A percentile compares a stretch with the other conserved stretches of the same genome.
phyloP scores from a whole-genome alignment of 371 early-diverging fungal genomes.

The Funneliformis caledonium region DNA sequence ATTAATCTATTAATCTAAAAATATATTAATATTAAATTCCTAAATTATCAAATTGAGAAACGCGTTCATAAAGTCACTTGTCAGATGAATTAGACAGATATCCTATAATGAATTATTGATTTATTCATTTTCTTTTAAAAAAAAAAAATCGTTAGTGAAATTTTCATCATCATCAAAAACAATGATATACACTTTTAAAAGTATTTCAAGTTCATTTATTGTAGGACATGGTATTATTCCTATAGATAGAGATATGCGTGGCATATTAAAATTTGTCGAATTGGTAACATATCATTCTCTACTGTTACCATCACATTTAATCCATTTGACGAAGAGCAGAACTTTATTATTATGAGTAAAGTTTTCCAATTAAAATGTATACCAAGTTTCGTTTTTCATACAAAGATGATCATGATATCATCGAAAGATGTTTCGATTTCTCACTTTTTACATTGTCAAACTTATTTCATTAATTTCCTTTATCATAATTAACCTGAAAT shows the following conservation, averaged over 20 bases:
- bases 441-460: neutral
- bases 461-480: neutral
- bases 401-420: constrained; percentile 1
- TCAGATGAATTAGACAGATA: too few relatives aligned
- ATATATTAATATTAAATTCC: neutral
- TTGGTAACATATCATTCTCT: neutral
- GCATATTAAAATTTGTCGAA: neutral
- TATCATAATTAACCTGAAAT: neutral
- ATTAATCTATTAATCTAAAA: constrained; percentile 30
- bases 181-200: neutral
- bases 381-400: constrained; percentile 4
- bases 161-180: too few relatives aligned
- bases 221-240: constrained; percentile 30
- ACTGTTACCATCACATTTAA: neutral
- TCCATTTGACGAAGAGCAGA: constrained; percentile 21
- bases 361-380: neutral
- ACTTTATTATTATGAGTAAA: too few relatives aligned
- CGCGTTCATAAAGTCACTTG: neutral
- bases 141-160: too few relatives aligned
- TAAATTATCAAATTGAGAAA: neutral
- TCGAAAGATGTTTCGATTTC: neutral
- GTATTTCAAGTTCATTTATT: constrained; percentile 8
- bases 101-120: too few relatives aligned
- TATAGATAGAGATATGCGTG: neutral
- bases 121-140: too few relatives aligned